Evolutionary conservation across 306 rosid genomes (phyloP).

Genomic region (Acacia confusa): DNA sequence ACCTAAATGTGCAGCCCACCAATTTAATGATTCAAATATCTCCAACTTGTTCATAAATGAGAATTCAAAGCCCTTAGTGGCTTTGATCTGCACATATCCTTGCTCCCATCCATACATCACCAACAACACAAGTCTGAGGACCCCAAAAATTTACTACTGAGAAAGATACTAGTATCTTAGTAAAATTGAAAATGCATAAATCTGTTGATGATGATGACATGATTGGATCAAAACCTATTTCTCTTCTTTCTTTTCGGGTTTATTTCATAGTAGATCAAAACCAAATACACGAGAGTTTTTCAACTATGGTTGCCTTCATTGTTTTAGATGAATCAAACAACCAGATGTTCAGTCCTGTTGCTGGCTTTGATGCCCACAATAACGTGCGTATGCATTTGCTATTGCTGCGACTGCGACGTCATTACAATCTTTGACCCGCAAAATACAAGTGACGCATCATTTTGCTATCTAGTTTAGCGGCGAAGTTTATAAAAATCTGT

Average conservation of each 20-base stretch:
- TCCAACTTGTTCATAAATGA: background rate
- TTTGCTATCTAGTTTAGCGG: background rate
- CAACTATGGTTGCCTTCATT: background rate
- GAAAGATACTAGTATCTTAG: background rate
- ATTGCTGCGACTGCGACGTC: background rate
- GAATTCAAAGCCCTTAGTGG: background rate
- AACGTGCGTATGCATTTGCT: background rate
- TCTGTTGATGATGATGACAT: background rate
- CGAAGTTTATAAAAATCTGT: background rate
- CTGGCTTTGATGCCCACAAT: background rate
- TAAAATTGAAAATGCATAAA: background rate
- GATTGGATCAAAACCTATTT: background rate
- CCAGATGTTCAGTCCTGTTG: background rate
- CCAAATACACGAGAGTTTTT: background rate
- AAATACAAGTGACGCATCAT: background rate
- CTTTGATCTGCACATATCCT: background rate
- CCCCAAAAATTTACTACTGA: background rate
- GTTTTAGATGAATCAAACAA: background rate
- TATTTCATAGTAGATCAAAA: background rate
- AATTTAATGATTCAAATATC: background rate
- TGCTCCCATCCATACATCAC: background rate
- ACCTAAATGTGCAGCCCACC: background rate
- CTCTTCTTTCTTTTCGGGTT: background rate
- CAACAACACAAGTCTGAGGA: background rate
- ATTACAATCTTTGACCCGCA: background rate